Percentiles rank a stretch among this genome's conserved stretches.
These are phyloP conservation scores for Halteria grandinella DNA, from an alignment of 73 alveolate genomes.

Conservation along the genomic window DNA sequence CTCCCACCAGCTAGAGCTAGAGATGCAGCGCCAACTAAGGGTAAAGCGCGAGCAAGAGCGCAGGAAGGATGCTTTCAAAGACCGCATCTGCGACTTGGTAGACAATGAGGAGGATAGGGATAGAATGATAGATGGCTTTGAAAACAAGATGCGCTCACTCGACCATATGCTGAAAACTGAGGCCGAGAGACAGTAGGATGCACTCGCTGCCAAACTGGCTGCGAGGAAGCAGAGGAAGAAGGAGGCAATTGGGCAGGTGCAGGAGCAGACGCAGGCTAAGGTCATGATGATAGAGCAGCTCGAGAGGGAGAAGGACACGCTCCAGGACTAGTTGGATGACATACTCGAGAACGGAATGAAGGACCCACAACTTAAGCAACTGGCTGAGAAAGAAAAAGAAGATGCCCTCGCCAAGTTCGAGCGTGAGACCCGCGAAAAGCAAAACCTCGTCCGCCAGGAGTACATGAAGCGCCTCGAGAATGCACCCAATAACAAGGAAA, in stretches of 20 bases:
- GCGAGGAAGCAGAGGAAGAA: conserved; percentile 39
- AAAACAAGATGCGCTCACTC: conserved; percentile 29
- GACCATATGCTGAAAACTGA: conserved; percentile 56
- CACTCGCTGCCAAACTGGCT: conserved; percentile 38
- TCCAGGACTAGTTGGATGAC: conserved; percentile 34
- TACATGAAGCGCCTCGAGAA: conserved; percentile 1
- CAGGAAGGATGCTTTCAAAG: conserved; percentile 21
- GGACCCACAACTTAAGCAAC: neutral
- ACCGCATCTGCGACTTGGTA: conserved; percentile 16
- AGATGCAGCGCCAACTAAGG: too few species aligned
- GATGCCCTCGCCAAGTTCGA: conserved; percentile 16
- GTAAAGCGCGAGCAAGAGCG: conserved; percentile 9
- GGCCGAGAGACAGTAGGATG: conserved; percentile 46
- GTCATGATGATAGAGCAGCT: conserved; percentile 16
- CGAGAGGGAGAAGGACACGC: conserved; percentile 31
- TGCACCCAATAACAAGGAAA: conserved; percentile 3
- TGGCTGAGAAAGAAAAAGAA: conserved; percentile 17
- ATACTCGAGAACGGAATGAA: conserved; percentile 32
- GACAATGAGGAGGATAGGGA: conserved; percentile 44
- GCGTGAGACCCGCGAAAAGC: conserved; percentile 6
- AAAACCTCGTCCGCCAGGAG: conserved; percentile 10
- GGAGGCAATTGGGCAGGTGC: conserved; percentile 6
- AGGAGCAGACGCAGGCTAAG: conserved; percentile 19
- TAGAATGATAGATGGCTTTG: conserved; percentile 36
- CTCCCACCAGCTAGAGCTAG: neutral